These are phyloP conservation scores for Aspergillus sp. DNA, from an alignment of 2,329 filamentous ascomycete species.

Conservation along the genomic window DNA sequence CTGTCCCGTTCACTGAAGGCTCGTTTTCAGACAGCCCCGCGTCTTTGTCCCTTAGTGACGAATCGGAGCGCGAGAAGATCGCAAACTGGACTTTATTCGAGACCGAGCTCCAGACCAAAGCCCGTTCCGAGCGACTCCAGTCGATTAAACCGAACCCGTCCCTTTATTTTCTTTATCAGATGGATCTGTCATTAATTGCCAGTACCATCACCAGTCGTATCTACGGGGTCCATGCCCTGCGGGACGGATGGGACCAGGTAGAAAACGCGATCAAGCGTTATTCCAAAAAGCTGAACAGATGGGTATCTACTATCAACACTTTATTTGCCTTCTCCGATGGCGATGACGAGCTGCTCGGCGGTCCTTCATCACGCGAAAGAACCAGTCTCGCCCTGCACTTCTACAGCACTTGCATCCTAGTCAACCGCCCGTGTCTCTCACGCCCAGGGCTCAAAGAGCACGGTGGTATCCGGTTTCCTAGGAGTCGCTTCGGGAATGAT, in stretches of 20 bases:
- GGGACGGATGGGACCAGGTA: not conserved
- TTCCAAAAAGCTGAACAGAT: not conserved
- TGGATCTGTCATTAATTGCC: not conserved
- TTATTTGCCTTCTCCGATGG: not conserved
- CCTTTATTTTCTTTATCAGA: not conserved
- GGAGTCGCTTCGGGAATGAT: not conserved
- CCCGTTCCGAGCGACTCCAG: not conserved
- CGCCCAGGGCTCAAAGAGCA: not conserved
- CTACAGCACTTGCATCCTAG: not conserved
- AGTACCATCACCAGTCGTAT: not conserved
- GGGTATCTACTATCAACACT: not conserved
- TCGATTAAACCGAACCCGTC: not conserved
- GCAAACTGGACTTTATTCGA: not conserved
- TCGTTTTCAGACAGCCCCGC: not conserved
- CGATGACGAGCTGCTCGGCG: not conserved
- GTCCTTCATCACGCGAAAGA: not conserved
- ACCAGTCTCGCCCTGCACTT: not conserved
- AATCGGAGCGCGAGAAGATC: not conserved
- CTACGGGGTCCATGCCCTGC: not conserved
- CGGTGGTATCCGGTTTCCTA: not conserved
- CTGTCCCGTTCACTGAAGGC: not conserved
- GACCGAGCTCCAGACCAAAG: not conserved
- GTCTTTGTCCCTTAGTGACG: constrained; percentile 8
- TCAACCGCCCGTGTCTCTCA: not conserved
- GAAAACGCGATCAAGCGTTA: not conserved